Base-by-base conservation (phyloP, 345 rosid genomes). In the Sapria himalayana region DNA sequence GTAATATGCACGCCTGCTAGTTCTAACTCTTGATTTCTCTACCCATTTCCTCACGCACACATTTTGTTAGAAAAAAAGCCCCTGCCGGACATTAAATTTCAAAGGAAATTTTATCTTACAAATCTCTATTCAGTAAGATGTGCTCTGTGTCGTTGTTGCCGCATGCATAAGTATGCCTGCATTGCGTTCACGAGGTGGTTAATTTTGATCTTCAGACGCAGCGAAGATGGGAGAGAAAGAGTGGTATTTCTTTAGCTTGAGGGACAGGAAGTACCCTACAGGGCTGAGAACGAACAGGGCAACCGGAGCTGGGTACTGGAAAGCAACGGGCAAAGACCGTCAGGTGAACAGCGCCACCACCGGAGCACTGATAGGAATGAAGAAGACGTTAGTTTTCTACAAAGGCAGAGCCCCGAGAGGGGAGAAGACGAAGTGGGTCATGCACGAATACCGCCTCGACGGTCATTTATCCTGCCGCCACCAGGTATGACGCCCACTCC, bases 141-240 rank as follows among this genome's bases (percentile, higher is more conserved):
- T n/a, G n/a, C n/a, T n/a, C n/a, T n/a, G n/a, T n/a, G n/a, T n/a
- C n/a, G n/a, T n/a, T n/a, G n/a, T n/a, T n/a, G n/a, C n/a, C n/a
- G n/a, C n/a, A n/a, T n/a, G n/a, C n/a, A n/a, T n/a, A n/a, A n/a
- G n/a, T n/a, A n/a, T n/a, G n/a, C n/a, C n/a, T n/a, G n/a, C n/a
- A n/a, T n/a, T n/a, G n/a, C n/a, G n/a, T n/a, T n/a, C n/a, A n/a
- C n/a, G n/a, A n/a, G n/a, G n/a, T n/a, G n/a, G n/a, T n/a, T n/a
- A n/a, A n/a, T n/a, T n/a, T n/a, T n/a, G n/a, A n/a, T 25, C 35
- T 15, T 16, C 29, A 81, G 92, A 72, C 41, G 67, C 53, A 32
- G 94, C 91, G 22, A 82, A 73, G 51, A 78, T 74, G 85, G 94
- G 92, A n/a, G 92, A 78, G 56, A 82, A 48, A 39, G 94, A 82